Conservation (phyloP, 192 early-diverging fungal species). For the Obelidium mucronatum region DNA sequence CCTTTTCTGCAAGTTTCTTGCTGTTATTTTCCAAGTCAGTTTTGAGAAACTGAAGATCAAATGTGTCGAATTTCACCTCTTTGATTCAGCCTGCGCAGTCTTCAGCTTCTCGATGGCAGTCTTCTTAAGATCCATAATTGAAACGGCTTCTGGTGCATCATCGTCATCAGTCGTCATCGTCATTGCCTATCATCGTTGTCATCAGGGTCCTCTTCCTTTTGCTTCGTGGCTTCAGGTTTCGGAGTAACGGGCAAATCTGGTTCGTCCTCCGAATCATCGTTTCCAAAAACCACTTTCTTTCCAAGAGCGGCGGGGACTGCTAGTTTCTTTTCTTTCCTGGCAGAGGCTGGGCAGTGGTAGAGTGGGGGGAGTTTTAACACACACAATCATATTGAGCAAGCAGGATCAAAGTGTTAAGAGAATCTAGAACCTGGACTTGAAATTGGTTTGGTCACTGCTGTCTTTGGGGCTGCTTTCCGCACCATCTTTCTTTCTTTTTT, state of each 20-base stretch:
- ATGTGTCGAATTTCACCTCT: constrained; percentile 3
- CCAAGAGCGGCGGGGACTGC: background rate
- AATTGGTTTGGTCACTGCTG: background rate
- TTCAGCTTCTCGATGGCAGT: background rate
- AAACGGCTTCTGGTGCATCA: constrained; percentile 16
- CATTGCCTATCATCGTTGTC: too few species aligned
- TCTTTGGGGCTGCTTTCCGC: background rate
- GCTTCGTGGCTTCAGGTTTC: background rate
- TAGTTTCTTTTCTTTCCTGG: background rate
- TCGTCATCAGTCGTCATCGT: background rate
- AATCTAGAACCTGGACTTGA: too few species aligned
- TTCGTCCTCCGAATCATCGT: background rate
- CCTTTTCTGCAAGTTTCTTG: constrained; percentile 14
- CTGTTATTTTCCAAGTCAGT: background rate
- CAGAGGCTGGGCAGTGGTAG: too few species aligned
- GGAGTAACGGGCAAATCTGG: background rate
- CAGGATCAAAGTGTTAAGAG: too few species aligned
- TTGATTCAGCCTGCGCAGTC: background rate
- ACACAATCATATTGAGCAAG: constrained; percentile 43
- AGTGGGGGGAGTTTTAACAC: constrained; percentile 56
- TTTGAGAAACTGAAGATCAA: background rate
- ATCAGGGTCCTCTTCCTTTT: background rate
- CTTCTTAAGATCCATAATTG: background rate
- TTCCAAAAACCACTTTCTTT: background rate
- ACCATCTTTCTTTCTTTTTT: background rate